phyloP scores from a whole-genome alignment of 352 stramenopile genomes.

The Pythium phragmitis region DNA sequence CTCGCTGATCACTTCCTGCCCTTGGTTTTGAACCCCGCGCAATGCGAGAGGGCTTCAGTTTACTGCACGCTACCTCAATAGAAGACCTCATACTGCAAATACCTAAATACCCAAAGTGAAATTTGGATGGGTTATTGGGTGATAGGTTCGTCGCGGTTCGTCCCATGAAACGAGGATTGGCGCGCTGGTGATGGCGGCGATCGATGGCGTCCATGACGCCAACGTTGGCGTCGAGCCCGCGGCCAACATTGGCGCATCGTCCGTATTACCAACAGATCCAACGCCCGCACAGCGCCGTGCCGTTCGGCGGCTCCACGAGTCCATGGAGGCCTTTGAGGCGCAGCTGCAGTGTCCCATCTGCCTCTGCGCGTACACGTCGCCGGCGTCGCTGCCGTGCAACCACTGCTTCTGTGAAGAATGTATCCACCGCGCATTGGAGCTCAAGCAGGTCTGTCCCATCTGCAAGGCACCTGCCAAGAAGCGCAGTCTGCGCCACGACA shows the following conservation, averaged over 20 bases:
- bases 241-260: not conserved
- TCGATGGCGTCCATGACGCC: constrained; percentile 1
- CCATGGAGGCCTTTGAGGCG: constrained; percentile 63
- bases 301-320: constrained; percentile 51
- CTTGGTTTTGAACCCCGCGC: not conserved
- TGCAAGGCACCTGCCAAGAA: constrained; percentile 84
- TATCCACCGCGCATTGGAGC: constrained; percentile 79
- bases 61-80: not conserved
- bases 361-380: constrained; percentile 65
- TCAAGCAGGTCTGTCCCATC: constrained; percentile 79
- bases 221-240: not conserved
- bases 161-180: constrained; percentile 5
- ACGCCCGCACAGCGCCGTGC: constrained; percentile 22
- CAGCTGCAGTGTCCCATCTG: constrained; percentile 87
- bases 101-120: constrained; percentile 8
- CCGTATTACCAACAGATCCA: not conserved
- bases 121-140: constrained; percentile 16
- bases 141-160: not conserved
- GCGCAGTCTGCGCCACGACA: constrained; percentile 68
- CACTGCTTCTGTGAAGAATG: constrained; percentile 89
- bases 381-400: constrained; percentile 80
- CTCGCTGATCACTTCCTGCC: not conserved
- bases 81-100: not conserved
- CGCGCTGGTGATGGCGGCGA: constrained; percentile 12
- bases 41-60: not conserved